Base-by-base conservation (phyloP, 106 monocot species). In the Acanthochlamys bracteata region DNA sequence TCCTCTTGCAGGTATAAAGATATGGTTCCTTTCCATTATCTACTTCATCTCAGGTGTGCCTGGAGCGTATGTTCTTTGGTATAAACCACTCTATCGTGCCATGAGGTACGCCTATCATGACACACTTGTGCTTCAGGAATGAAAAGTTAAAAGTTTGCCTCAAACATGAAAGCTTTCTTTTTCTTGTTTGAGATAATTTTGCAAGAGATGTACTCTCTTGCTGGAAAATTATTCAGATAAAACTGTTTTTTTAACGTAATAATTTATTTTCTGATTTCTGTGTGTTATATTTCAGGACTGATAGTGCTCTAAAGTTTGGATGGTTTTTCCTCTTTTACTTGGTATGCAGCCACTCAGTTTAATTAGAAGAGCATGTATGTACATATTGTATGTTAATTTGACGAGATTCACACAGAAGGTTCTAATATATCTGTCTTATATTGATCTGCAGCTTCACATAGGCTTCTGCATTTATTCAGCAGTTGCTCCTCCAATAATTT, bases 11-110 rank as follows among this genome's bases (percentile, higher is more conserved):
- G 85, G 74, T 67, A 78, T 86, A 39, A 81, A 72, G 55, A 82
- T 82, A 21, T 86, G 85, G 85, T 78, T 86, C 47, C 78, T 86
- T 64, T 77, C 85, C 40, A 75, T 86, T 57, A 86, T 86, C 67
- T 86, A 86, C 74, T 86, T 86, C 46, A 74, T 86, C 20, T 64
- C 85, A 41, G 85, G 85, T 33, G 68, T 71, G 24, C 81, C 85
- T 21, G 85, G 85, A 72, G 85, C 81, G 24, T 86, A 86, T 73
- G 78, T 82, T 15, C 69, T 86, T 24, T 86, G 85, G 85, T 86
- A 86, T 61, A 71, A 75, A n/a, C 85, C 85, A 66, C 85, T 86
- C 69, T 86, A 86, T 73, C 67, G 68, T 75, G 85, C 85, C 60
- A 75, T 75, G 82, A 86, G 85, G 85, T 84, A 64, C 12, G n/a